These are phyloP conservation scores for Calonectria multiphialidica DNA, from an alignment of 2,329 filamentous ascomycete genomes.

Conservation along the genomic window DNA sequence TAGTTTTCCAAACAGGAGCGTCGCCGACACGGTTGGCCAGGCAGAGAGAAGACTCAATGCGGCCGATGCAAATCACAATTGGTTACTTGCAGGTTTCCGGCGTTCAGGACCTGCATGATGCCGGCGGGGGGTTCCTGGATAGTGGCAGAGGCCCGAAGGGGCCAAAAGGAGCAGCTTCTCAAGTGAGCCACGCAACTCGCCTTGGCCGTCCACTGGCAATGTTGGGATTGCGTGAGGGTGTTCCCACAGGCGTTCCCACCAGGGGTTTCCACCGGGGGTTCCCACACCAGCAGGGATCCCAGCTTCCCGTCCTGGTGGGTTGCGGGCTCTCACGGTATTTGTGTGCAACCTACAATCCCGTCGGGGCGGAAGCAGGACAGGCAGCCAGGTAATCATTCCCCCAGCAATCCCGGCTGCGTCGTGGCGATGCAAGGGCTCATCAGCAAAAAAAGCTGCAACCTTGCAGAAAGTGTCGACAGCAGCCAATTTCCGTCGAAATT, in stretches of 20 bases:
- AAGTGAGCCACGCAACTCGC: constrained; percentile 13
- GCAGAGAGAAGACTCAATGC: constrained; percentile 7
- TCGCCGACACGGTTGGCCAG: constrained; percentile 20
- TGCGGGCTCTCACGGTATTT: constrained; percentile 12
- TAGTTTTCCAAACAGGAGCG: constrained; percentile 4
- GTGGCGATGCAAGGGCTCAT: constrained; percentile 13
- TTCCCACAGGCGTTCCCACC: constrained; percentile 23
- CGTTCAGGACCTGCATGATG: constrained; percentile 22
- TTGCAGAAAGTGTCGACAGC: constrained; percentile 23
- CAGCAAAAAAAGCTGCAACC: constrained; percentile 34
- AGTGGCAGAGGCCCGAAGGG: background rate
- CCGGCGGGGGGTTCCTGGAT: constrained; percentile 16
- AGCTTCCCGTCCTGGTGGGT: constrained; percentile 22
- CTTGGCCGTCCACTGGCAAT: constrained; percentile 7
- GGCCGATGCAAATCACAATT: constrained; percentile 8
- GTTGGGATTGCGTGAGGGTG: constrained; percentile 6
- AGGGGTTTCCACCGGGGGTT: background rate
- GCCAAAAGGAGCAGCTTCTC: background rate
- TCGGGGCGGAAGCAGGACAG: background rate
- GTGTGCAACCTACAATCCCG: background rate
- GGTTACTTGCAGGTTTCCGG: constrained; percentile 11
- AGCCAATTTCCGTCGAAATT: constrained; percentile 45
- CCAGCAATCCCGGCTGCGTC: background rate
- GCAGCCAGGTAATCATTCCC: background rate
- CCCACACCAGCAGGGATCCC: background rate